These are phyloP conservation scores for Neurospora intermedia DNA, from an alignment of 495 filamentous ascomycete species.

Conservation along the genomic window DNA sequence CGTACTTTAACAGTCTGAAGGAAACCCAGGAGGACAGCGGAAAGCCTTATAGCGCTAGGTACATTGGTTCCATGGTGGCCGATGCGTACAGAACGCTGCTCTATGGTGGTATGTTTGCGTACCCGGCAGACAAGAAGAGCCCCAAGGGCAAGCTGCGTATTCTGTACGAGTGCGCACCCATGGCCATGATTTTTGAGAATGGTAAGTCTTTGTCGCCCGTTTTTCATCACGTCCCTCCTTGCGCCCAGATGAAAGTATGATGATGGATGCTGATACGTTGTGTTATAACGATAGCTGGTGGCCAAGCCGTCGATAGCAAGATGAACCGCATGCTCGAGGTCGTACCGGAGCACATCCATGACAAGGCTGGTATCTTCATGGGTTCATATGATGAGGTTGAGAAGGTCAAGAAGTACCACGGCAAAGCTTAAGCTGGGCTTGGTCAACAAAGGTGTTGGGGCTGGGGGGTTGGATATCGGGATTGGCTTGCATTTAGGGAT, in stretches of 20 bases:
- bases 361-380: constrained; percentile 91
- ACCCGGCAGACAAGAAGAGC: constrained; percentile 95
- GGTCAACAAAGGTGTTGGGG: neutral
- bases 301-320: constrained; percentile 77
- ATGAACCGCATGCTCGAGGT: constrained; percentile 86
- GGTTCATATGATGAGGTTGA: constrained; percentile 90
- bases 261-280: constrained; percentile 9
- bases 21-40: constrained; percentile 49
- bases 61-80: constrained; percentile 96
- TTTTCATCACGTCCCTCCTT: neutral
- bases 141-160: constrained; percentile 97
- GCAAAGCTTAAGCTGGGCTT: neutral
- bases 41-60: constrained; percentile 90
- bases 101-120: constrained; percentile 95
- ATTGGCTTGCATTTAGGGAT: neutral
- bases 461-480: neutral
- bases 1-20: constrained; percentile 84
- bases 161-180: constrained; percentile 95
- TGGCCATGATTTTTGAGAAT: constrained; percentile 99
- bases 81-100: constrained; percentile 93
- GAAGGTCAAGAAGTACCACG: constrained; percentile 69
- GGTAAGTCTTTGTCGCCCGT: constrained; percentile 40
- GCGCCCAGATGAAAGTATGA: neutral
- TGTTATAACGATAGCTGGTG: constrained; percentile 50
- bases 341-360: constrained; percentile 87